These are phyloP conservation scores for Ustilago hordei DNA, from an alignment of 1,284 basidiomycete genomes.

Conservation along the genomic window DNA sequence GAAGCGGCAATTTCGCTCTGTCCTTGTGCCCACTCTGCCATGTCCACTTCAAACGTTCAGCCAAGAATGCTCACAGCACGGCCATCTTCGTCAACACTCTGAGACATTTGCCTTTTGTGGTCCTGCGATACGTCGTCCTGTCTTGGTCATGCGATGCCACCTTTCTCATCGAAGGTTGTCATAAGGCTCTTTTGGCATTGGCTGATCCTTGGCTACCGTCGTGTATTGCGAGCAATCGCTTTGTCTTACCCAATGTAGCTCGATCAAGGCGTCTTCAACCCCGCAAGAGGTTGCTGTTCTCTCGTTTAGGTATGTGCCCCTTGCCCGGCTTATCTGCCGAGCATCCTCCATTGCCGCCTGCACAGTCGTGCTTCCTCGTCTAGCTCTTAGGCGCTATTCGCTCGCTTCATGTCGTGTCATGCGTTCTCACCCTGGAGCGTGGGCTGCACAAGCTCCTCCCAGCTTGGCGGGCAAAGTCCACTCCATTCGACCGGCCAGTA, in stretches of 20 bases:
- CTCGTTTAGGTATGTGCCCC: slow-evolving; percentile 9
- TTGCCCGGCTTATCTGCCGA: slow-evolving; percentile 13
- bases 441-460: not conserved
- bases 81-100: not conserved
- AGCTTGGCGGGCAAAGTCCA: slow-evolving; percentile 13
- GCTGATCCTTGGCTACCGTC: not conserved
- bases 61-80: not conserved
- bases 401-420: not conserved
- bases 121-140: slow-evolving; percentile 2
- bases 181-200: not conserved
- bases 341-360: not conserved
- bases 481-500: not conserved
- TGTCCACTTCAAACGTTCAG: not conserved
- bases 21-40: not conserved
- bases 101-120: not conserved
- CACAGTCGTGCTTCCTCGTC: slow-evolving; percentile 13
- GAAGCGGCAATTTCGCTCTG: slow-evolving; percentile 5
- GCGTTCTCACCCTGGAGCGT: not conserved
- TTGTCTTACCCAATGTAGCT: not conserved
- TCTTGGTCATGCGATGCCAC: slow-evolving; percentile 10
- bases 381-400: slow-evolving; percentile 11
- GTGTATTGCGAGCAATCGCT: not conserved
- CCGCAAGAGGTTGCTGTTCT: not conserved
- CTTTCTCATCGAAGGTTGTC: not conserved
- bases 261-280: not conserved